Percentiles rank a stretch among this genome's conserved stretches.
Evolutionary conservation across 306 rosid genomes (phyloP).

Genomic region (Heteromeles arbutifolia): DNA sequence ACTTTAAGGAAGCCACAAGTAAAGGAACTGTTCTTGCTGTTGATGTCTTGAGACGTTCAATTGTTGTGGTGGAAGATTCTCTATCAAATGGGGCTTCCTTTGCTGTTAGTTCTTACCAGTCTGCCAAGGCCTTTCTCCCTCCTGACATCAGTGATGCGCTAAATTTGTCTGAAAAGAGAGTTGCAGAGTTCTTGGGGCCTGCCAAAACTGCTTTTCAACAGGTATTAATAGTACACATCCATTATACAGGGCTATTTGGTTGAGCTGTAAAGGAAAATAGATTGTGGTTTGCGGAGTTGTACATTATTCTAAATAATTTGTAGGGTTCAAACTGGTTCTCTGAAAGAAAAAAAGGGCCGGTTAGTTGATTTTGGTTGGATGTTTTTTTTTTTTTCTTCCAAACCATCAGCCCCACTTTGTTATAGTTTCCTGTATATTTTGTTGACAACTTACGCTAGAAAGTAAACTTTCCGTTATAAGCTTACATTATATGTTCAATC

Average conservation of each 20-base stretch:
- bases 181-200: constrained; percentile 55
- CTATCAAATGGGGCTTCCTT: constrained; percentile 58
- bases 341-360: background rate
- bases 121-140: constrained; percentile 73
- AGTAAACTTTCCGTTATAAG: background rate
- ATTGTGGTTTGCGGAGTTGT: background rate
- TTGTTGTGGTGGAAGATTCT: constrained; percentile 58
- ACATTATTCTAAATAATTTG: background rate
- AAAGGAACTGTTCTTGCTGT: constrained; percentile 50
- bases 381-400: background rate
- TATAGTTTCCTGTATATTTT: background rate
- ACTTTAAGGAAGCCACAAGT: constrained; percentile 43
- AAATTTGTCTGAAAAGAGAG: constrained; percentile 56
- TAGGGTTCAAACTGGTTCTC: background rate
- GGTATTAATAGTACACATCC: constrained; percentile 31
- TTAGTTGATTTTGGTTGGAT: background rate
- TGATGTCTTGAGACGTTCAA: constrained; percentile 54
- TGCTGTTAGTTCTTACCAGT: constrained; percentile 50
- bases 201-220: constrained; percentile 47
- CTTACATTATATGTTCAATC: background rate
- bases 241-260: constrained; percentile 2
- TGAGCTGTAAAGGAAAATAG: background rate
- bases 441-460: background rate
- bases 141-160: constrained; percentile 54
- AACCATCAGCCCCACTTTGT: background rate